Base-by-base conservation (phyloP, 352 stramenopile genomes). In the Globisporangium acanthophoron region DNA sequence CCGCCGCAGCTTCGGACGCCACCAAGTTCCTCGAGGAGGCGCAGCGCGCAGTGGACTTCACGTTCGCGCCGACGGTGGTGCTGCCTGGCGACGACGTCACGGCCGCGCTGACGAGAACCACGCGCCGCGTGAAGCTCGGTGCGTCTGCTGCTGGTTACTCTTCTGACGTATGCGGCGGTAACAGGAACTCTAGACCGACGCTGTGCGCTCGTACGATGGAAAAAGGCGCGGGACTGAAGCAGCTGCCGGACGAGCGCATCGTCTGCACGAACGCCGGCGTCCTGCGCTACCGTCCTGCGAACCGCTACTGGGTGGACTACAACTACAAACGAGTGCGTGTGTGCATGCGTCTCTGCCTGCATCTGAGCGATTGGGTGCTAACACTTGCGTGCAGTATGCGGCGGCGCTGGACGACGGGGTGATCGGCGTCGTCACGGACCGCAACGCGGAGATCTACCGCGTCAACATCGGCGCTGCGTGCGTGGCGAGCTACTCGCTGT, bases 391-490 rank as follows among this genome's bases (percentile, higher is more conserved):
- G 16, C 45, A 94, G 79, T 97, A 96, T 67, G 66, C 73, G 39
- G 75, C 71, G 1, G 71, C 72, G 8, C 74, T 96, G 29, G 86
- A 92, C 51, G 96, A 99, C 65, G 78, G 87, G 20, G 90, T 99
- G 21, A 93, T 99, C 60, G 96, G 92, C 37, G 85, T 98, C 37
- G 88, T 98, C 37, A 94, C 95, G 62, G 95, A 98, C 68, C 78
- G 91, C 40, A 96, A 96, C 51, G 84, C 92, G 15, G 92, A 98
- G 58, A 88, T 96, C 43, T 98, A 98, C 70, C 82, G 93, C n/a
- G 82, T 99, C 16, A 94, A 98, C 62, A 96, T 99, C 49, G 88
- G 92, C 54, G 90, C 85, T 59, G 76, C 90, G 71, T 96, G 96
- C 61, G 78, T 92, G 12, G 31, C 31, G 35, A 12, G 6, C 5